Evolutionary conservation across 352 stramenopile genomes (phyloP), one percentile per base, ranked within the genome.

Genomic region (Phytophthora fragariaefolia): DNA sequence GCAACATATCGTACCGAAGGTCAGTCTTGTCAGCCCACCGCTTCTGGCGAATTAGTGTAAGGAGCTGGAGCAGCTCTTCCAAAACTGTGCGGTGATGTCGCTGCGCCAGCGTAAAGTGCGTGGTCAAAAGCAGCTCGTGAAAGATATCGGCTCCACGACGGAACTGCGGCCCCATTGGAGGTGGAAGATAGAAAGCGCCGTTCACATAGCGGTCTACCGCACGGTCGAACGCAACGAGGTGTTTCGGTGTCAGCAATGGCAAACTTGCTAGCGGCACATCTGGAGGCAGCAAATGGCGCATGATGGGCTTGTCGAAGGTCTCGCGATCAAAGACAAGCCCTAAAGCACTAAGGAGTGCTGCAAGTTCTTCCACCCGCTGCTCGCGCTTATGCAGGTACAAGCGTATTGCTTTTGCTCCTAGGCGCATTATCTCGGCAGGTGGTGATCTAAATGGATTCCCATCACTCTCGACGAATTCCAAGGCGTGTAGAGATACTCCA

Each of bases 21-120:
- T 91, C 83, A 1, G 86, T 80, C 53, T 94, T 94, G 59, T 94
- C 85, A 13, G 79, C 79, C 85, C 85, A 94, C 22, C 73, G 76
- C 58, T 93, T 90, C 26, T 58, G 32, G 26, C 82, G 79, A 20
- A 93, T 77, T 8, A 91, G 61, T 27, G 49, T 61, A n/a, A 85
- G 85, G 20, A 93, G 65, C 45, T 69, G 28, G 1, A 91, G 53
- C 1, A 93, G 46, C 15, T 92, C 82, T 1, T 74, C 57, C 13
- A 93, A 57, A 20, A 93, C 77, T 20, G 49, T 65, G 15, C 68
- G 78, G 51, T 86, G 82, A 38, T 90, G 74, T 4, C 40, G 43
- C 55, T 93, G 85, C 0, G 83, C 82, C 6, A 82, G 50, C 1
- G 66, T 20, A 23, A 88, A 92, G 38, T 93, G 83, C 6, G 59